Evolutionary conservation across 495 filamentous ascomycete genomes (phyloP), one percentile per base, ranked within the genome.

Genomic region (Aspergillus conjunctus): DNA sequence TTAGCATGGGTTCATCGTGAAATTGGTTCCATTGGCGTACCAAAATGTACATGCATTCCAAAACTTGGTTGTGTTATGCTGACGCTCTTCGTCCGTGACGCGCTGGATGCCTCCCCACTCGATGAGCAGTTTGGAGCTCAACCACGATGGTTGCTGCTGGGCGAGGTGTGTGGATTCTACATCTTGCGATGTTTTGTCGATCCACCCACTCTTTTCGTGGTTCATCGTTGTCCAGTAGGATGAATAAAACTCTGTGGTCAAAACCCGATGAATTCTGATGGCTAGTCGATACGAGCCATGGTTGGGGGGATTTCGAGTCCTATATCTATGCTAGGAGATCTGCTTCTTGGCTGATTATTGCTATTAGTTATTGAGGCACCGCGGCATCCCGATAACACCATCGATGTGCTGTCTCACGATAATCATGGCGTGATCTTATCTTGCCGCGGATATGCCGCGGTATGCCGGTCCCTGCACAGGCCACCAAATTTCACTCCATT

Each of bases 81-180:
- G 59, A 59, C 85, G 73, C 72, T 90, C 84, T 51, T 86, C 79
- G 61, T 77, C 79, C 1, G 86, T 85, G 43, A 89, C 85, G 12
- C 86, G 76, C 72, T 89, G 86, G 58, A 89, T 88, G 26, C 87
- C 87, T 58, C 86, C 73, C 69, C 60, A 78, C 70, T 90, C 87
- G 20, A 90, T 79, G 31, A 82, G 80, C 46, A 84, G 78, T 22
- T 45, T 59, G 6, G 59, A 51, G n/a, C 49, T n/a, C 8, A 51
- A 8, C 59, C 59, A 61, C 2, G 53, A 51, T 30, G 49, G 21
- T 12, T 21, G 17, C 4, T 61, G 17, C 6, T 51, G 43, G 14
- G 30, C 21, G 10, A 22, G 21, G 34, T 32, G 49, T 31, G 44
- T 18, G 8, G 59, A 44, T 12, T 41, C 32, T 14, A 4, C 59